Conservation (phyloP, 2,329 filamentous ascomycete genomes). For the Tolypocladium inflatum region DNA sequence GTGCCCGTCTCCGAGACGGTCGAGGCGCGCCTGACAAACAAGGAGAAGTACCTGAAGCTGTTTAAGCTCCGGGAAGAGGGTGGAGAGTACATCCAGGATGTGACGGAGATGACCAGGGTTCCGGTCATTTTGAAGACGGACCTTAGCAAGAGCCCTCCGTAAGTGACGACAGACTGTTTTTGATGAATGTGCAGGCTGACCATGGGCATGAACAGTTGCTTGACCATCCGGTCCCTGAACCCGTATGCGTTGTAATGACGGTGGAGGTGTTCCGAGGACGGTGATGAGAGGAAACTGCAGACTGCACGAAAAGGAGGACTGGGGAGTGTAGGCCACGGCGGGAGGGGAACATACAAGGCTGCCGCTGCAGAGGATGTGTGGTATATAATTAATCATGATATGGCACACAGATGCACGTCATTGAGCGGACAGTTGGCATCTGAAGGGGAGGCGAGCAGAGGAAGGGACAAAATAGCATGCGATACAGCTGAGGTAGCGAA, state of each 20-base stretch:
- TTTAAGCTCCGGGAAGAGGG: slow-evolving; percentile 87
- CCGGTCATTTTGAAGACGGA: slow-evolving; percentile 99
- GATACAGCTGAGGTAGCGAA: slow-evolving; percentile 7
- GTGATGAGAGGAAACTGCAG: neutral
- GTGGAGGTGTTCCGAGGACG: neutral
- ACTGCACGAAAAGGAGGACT: slow-evolving; percentile 2
- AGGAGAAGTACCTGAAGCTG: slow-evolving; percentile 89
- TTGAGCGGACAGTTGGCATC: slow-evolving; percentile 2
- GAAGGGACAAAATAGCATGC: slow-evolving; percentile 3
- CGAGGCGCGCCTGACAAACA: slow-evolving; percentile 76
- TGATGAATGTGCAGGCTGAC: slow-evolving; percentile 12
- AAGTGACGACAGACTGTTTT: slow-evolving; percentile 41
- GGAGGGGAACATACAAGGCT: neutral
- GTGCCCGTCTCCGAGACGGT: slow-evolving; percentile 65
- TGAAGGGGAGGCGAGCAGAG: neutral
- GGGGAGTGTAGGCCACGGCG: neutral
- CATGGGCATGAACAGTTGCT: slow-evolving; percentile 42
- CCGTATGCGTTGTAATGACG: slow-evolving; percentile 54
- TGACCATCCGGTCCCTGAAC: slow-evolving; percentile 78
- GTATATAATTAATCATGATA: slow-evolving; percentile 10
- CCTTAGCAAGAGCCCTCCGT: slow-evolving; percentile 97
- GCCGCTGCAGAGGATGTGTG: slow-evolving; percentile 5
- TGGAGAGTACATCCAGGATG: slow-evolving; percentile 95
- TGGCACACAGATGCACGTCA: slow-evolving; percentile 4
- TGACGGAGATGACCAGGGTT: slow-evolving; percentile 93